Conservation (phyloP, 2,329 filamentous ascomycete species). For the Neofusicoccum cordaticola region DNA sequence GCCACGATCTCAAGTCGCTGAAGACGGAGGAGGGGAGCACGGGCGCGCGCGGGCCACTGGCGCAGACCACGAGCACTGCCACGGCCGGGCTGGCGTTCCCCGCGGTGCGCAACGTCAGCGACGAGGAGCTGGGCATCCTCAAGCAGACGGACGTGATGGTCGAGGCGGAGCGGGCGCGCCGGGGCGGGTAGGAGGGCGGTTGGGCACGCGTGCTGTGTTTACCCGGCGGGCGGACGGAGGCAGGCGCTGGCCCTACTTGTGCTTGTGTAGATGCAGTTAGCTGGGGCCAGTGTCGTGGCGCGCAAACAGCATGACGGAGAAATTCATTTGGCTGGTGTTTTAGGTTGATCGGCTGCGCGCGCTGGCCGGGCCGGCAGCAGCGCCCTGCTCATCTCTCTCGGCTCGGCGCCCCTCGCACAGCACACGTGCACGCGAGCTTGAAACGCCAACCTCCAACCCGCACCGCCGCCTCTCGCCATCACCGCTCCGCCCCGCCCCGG, state of each 20-base stretch:
- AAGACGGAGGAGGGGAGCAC: neutral
- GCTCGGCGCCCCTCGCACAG: neutral
- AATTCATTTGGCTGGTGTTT: neutral
- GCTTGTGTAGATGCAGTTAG: neutral
- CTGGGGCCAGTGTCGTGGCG: neutral
- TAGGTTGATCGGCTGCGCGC: neutral
- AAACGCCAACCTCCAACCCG: neutral
- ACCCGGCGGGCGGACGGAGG: neutral
- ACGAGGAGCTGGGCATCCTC: conserved; percentile 7
- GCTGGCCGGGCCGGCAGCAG: neutral
- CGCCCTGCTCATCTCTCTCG: neutral
- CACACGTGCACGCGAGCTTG: neutral
- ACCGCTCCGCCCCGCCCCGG: conserved; percentile 1
- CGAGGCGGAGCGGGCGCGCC: neutral
- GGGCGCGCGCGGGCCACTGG: neutral
- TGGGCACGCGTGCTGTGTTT: neutral
- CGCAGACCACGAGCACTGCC: neutral
- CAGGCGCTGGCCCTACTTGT: no score
- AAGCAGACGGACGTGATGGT: neutral
- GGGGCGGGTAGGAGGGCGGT: neutral
- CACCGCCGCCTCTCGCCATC: neutral
- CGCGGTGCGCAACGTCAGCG: neutral
- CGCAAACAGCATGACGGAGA: neutral
- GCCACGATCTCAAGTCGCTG: neutral
- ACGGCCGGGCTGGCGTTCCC: neutral